Evolutionary conservation across 257 asterid genomes (phyloP), one percentile per base, ranked within the genome.

Genomic region (Cynanchum wilfordii): DNA sequence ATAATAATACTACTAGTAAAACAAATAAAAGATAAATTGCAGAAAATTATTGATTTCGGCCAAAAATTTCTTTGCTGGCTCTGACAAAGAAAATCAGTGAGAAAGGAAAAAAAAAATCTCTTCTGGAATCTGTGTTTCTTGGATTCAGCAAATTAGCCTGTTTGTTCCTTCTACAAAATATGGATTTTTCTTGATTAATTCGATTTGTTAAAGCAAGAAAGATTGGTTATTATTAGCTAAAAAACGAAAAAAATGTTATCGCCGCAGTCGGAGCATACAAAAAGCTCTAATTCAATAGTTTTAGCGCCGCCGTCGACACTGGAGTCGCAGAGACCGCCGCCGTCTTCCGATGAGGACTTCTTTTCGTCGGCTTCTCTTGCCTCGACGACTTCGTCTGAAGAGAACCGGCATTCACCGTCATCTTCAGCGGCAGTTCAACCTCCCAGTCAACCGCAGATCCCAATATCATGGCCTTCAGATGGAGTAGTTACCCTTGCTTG

Each of bases 401-500:
- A 73, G 49, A 36, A 76, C 85, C 69, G 79, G 77, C 77, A 30
- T 30, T 45, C 75, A 5, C 54, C 75, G 0, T 52, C 80, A 16
- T 56, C 78, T 11, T 49, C 84, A 27, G 71, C 78, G 57, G 73
- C 85, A 15, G 63, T 70, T 47, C 82, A 85, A 45, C 81, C 91
- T 19, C 54, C 84, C 25, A 75, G 30, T 11, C 83, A 63, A 64
- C 96, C 89, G 3, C 89, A 89, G 88, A 86, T 88, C 87, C 98
- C 99, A 72, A 71, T 95, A 81, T 52, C 88, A 57, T 95, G 96
- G 96, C 98, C 99, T 30, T 74, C 72, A 25, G 87, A 74, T 75
- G 92, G 93, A 59, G 56, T 47, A 57, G 79, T 95, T 76, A 83
- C 92, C 73, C 70, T 69, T 51, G 40, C 79, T 22, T 95, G 96